A percentile compares a stretch with the other conserved stretches of the same genome.
phyloP scores from a whole-genome alignment of 306 rosid species.

The Dicorynia guianensis region DNA sequence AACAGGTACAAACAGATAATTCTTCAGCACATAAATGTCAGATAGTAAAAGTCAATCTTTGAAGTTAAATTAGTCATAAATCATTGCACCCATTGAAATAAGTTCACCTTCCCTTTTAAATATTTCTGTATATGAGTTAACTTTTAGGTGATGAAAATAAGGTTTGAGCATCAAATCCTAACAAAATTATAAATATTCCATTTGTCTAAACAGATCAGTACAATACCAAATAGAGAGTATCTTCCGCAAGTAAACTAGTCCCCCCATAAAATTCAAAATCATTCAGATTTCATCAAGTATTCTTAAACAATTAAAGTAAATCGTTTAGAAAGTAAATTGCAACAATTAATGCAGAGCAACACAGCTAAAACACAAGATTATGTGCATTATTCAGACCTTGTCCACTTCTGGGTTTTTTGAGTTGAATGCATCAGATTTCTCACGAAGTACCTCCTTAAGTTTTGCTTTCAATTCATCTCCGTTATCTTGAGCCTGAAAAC shows the following conservation, averaged over 20 bases:
- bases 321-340: conserved; percentile 15
- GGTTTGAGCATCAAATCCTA: background rate
- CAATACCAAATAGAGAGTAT: background rate
- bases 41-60: background rate
- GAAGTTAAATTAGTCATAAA: background rate
- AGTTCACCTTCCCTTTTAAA: background rate
- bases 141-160: background rate
- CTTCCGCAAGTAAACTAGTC: background rate
- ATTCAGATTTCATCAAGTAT: conserved; percentile 1
- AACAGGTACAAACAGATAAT: conserved; percentile 6
- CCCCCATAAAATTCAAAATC: background rate
- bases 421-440: conserved; percentile 88
- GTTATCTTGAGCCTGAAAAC: conserved; percentile 68
- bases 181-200: background rate
- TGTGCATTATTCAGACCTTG: conserved; percentile 60
- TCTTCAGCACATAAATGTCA: background rate
- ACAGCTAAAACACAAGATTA: conserved; percentile 17
- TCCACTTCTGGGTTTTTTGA: conserved; percentile 66
- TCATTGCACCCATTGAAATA: too few relatives aligned
- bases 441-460: conserved; percentile 83
- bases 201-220: too few relatives aligned
- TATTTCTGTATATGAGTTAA: background rate
- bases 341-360: conserved; percentile 22
- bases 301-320: too few relatives aligned
- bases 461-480: conserved; percentile 81